Evolutionary conservation across 2,329 filamentous ascomycete species (phyloP).

Genomic region (Trichoderma endophyticum): DNA sequence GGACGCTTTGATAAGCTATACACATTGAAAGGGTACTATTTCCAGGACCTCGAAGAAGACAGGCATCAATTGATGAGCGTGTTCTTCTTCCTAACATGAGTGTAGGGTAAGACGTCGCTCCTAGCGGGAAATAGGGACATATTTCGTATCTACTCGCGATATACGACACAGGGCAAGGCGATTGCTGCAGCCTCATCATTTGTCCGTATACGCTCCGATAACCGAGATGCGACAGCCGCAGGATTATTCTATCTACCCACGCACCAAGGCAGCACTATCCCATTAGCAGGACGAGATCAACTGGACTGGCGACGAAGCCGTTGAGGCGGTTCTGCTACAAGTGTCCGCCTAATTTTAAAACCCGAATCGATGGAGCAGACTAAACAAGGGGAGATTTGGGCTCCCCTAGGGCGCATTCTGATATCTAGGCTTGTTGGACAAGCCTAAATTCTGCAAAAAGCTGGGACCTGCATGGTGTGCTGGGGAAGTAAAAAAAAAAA

Average conservation of each 20-base stretch:
- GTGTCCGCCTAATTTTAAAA: background rate
- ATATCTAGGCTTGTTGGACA: background rate
- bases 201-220: background rate
- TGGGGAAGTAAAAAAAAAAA: background rate
- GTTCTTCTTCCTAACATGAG: background rate
- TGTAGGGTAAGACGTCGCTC: background rate
- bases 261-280: background rate
- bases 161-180: background rate
- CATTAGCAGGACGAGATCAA: background rate
- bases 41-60: too few species aligned
- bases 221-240: background rate
- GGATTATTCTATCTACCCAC: background rate
- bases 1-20: background rate
- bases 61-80: background rate
- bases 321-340: background rate
- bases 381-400: background rate
- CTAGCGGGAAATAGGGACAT: background rate
- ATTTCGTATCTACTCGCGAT: background rate
- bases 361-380: background rate
- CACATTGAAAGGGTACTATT: background rate
- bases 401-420: background rate
- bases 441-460: background rate
- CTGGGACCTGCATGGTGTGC: background rate
- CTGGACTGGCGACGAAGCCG: background rate
- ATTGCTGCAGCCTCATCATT: background rate